Evolutionary conservation across 352 stramenopile species (phyloP), one percentile per base, ranked within the genome.

Genomic region (Globisporangium barbulae): DNA sequence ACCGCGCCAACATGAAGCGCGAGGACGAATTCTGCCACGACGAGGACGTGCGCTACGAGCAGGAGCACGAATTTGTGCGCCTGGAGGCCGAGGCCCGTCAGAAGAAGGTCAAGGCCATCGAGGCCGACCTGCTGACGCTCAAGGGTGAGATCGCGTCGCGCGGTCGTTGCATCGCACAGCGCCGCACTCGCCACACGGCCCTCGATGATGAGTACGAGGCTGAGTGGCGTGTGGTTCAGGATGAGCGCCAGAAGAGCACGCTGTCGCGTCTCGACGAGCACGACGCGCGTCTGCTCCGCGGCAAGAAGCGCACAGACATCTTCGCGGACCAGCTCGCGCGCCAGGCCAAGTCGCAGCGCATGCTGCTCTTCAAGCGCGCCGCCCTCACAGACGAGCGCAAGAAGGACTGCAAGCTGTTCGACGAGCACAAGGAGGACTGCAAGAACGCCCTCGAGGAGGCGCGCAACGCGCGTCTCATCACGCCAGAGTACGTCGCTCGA

Each of bases 1-100:
- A 88, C 67, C 87, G 87, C 54, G 81, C 87, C 5, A 93, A 93
- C 75, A 95, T 95, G 87, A 95, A 95, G 76, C 81, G 85, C 25
- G 87, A 95, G 65, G 87, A 95, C 53, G 83, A 93, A 48, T 91
- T 93, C 83, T 95, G 87, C 72, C 73, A 73, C 35, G 87, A 95
- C 58, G 87, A 95, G 61, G 87, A 95, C 65, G 63, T 78, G 22
- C 83, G 87, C 5, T 95, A 93, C 77, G 86, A 88, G 55, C 81
- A 92, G 65, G 87, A 95, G 69, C 87, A 95, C 74, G 85, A 95
- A 52, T 91, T 81, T 35, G 87, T 95, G 33, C 80, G 82, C 53
- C 68, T 88, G 53, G 84, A 88, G 44, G 74, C 64, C 3, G 85
- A 93, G 59, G 81, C 81, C 21, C 83, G 87, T n/a, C 76, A 88